phyloP scores from a whole-genome alignment of 257 asterid species.

The Rhazya stricta region DNA sequence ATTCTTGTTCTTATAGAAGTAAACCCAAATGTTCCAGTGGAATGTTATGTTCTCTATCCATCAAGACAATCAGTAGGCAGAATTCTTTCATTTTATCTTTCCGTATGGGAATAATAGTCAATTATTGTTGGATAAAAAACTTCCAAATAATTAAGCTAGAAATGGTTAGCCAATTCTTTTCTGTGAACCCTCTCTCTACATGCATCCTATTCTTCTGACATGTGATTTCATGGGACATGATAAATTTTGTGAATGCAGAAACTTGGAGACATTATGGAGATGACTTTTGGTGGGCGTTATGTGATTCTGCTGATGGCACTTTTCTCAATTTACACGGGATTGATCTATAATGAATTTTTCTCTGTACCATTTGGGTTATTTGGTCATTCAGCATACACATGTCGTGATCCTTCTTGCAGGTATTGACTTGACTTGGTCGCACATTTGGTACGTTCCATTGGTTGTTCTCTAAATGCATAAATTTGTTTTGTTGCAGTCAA shows the following conservation, averaged over 20 bases:
- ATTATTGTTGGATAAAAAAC: background rate
- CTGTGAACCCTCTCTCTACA: too few relatives aligned
- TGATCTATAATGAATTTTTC: constrained; percentile 92
- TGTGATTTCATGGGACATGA: background rate
- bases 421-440: constrained; percentile 25
- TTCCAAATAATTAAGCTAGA: background rate
- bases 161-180: background rate
- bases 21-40: background rate
- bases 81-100: background rate
- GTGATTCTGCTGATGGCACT: constrained; percentile 89
- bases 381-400: constrained; percentile 78
- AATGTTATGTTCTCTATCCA: background rate
- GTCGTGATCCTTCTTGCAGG: constrained; percentile 95
- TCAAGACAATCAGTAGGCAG: background rate
- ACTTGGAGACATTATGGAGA: constrained; percentile 97
- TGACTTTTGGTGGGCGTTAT: constrained; percentile 97
- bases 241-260: constrained; percentile 55
- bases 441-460: background rate
- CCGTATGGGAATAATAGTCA: background rate
- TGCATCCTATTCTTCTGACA: background rate
- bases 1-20: background rate
- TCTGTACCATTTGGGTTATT: constrained; percentile 87
- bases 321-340: constrained; percentile 93
- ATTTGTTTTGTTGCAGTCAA: constrained; percentile 50
- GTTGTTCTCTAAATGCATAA: constrained; percentile 10